A percentile compares a stretch with the other conserved stretches of the same genome.
Conservation (phyloP, 805 yeast species). For the Kodamaea laetipori region DNA sequence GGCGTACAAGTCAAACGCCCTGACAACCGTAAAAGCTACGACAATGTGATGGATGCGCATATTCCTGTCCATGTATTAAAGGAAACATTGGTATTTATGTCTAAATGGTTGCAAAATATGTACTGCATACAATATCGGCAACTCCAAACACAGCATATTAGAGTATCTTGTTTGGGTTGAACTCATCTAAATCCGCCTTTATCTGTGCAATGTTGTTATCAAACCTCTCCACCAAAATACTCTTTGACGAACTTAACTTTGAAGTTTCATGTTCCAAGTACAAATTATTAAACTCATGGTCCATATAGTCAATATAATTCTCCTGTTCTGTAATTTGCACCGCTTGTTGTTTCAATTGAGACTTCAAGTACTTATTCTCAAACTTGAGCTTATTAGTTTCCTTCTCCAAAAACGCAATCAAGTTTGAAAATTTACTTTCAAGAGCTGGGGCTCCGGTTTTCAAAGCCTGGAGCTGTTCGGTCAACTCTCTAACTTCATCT, state of each 20-base stretch:
- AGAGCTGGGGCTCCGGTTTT: conserved; percentile 9
- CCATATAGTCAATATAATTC: conserved; percentile 27
- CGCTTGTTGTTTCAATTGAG: conserved; percentile 20
- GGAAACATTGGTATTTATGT: background rate
- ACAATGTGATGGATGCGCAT: background rate
- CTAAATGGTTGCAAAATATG: background rate
- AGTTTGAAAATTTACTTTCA: conserved; percentile 22
- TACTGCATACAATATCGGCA: conserved; percentile 2
- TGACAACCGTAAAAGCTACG: background rate
- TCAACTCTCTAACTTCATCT: conserved; percentile 35
- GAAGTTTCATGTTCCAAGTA: conserved; percentile 6
- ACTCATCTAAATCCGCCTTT: conserved; percentile 17
- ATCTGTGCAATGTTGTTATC: conserved; percentile 12
- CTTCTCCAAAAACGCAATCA: conserved; percentile 34
- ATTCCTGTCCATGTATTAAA: background rate
- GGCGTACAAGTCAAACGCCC: conserved; percentile 36
- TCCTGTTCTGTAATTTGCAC: conserved; percentile 26
- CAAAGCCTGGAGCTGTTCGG: conserved; percentile 23
- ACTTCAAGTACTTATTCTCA: conserved; percentile 37
- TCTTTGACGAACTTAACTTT: conserved; percentile 6
- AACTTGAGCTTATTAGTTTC: conserved; percentile 33
- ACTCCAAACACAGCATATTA: background rate
- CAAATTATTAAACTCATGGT: conserved; percentile 13
- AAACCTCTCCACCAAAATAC: conserved; percentile 11
- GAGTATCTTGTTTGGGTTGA: conserved; percentile 14